phyloP scores from a whole-genome alignment of 2,329 filamentous ascomycete genomes.

The Trichoderma sp. region DNA sequence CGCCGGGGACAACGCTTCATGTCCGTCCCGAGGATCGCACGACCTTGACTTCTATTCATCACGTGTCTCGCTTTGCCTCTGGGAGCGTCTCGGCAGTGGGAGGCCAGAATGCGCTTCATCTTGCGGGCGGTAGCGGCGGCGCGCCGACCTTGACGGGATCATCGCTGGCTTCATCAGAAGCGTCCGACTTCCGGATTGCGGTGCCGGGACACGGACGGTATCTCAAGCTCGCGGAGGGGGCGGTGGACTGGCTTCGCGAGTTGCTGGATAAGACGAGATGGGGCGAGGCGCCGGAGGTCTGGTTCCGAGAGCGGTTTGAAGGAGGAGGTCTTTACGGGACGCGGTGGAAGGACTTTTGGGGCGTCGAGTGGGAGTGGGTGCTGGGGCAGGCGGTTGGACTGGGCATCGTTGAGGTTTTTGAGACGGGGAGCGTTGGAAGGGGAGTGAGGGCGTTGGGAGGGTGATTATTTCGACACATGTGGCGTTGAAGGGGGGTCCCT shows the following conservation, averaged over 20 bases:
- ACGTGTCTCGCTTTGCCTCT: constrained; percentile 63
- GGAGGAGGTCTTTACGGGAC: constrained; percentile 50
- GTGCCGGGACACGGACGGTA: constrained; percentile 66
- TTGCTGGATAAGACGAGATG: constrained; percentile 59
- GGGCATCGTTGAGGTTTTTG: constrained; percentile 70
- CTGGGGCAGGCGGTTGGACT: constrained; percentile 68
- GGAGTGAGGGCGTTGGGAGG: constrained; percentile 51
- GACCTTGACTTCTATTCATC: constrained; percentile 59
- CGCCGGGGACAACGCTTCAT: constrained; percentile 40
- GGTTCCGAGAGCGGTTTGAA: constrained; percentile 68
- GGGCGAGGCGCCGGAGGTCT: constrained; percentile 60
- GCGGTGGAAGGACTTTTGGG: constrained; percentile 67
- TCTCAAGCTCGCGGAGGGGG: constrained; percentile 62
- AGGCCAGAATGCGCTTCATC: constrained; percentile 62
- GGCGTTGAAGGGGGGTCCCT: neutral
- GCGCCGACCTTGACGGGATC: constrained; percentile 31
- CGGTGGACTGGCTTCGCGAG: constrained; percentile 59
- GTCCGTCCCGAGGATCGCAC: constrained; percentile 53
- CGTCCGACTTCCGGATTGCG: constrained; percentile 50
- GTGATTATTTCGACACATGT: neutral
- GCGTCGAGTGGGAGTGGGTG: constrained; percentile 69
- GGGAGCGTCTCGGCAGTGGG: constrained; percentile 69
- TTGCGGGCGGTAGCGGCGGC: constrained; percentile 57
- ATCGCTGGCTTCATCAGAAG: constrained; percentile 22
- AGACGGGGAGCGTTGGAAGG: constrained; percentile 70